Evolutionary conservation across 2,329 filamentous ascomycete genomes (phyloP).

Genomic region (Neofusicoccum laricinum): DNA sequence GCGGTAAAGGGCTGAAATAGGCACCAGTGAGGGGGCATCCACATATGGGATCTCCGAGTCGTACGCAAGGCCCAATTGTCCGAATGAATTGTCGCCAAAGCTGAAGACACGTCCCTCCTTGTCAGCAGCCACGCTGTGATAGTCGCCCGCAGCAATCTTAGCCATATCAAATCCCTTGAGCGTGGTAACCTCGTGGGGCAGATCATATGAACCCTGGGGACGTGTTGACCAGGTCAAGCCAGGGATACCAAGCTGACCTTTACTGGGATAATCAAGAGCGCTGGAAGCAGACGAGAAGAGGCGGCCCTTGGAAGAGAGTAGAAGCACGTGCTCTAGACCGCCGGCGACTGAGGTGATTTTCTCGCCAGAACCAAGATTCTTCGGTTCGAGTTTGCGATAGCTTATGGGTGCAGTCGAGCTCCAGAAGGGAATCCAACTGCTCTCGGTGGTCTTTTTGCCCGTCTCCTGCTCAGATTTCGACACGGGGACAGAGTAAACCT

Average conservation of each 20-base stretch:
- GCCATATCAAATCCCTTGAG: conserved; percentile 69
- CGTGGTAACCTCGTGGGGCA: conserved; percentile 73
- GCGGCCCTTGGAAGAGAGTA: conserved; percentile 80
- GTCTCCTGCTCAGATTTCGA: conserved; percentile 67
- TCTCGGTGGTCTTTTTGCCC: conserved; percentile 63
- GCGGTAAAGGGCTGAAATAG: conserved; percentile 70
- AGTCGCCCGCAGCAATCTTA: conserved; percentile 79
- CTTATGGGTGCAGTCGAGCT: conserved; percentile 56
- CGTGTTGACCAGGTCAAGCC: conserved; percentile 77
- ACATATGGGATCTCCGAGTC: conserved; percentile 60
- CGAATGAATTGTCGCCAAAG: conserved; percentile 87
- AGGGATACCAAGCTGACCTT: conserved; percentile 83
- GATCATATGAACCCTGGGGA: conserved; percentile 74
- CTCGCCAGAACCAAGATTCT: conserved; percentile 64
- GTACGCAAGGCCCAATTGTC: conserved; percentile 84
- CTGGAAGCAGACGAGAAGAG: conserved; percentile 87
- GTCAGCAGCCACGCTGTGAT: conserved; percentile 79
- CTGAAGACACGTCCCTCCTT: conserved; percentile 73
- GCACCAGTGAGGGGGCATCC: conserved; percentile 68
- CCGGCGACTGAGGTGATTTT: conserved; percentile 70
- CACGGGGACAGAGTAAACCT: conserved; percentile 80
- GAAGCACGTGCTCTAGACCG: conserved; percentile 80
- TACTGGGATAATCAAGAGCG: conserved; percentile 71
- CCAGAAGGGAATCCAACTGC: conserved; percentile 75
- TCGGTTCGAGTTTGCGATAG: conserved; percentile 70